A percentile compares a stretch with the other conserved stretches of the same genome.
These are phyloP conservation scores for Ormosia emarginata DNA, from an alignment of 306 rosid genomes.

Conservation along the genomic window DNA sequence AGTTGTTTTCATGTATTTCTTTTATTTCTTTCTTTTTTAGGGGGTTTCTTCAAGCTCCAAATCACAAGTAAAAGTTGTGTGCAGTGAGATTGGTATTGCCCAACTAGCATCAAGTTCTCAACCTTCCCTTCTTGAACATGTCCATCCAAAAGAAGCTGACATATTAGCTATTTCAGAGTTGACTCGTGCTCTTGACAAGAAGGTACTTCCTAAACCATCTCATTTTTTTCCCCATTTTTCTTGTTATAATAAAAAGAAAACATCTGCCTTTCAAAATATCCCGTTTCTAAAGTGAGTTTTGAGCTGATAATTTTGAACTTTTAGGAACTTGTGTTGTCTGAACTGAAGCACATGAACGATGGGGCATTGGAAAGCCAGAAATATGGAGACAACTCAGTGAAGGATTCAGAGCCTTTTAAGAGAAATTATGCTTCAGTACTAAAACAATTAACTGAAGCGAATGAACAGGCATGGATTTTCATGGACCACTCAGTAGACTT, in stretches of 20 bases:
- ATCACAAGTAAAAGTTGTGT: slow-evolving; percentile 42
- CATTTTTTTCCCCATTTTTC: neutral
- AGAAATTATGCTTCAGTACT: slow-evolving; percentile 84
- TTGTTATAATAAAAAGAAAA: neutral
- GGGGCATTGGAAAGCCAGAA: slow-evolving; percentile 65
- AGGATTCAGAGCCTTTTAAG: slow-evolving; percentile 74
- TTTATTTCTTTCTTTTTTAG: slow-evolving; percentile 22
- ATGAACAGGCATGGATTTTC: slow-evolving; percentile 63
- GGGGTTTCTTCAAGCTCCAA: slow-evolving; percentile 42
- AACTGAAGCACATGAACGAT: slow-evolving; percentile 78
- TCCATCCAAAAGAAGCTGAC: slow-evolving; percentile 76
- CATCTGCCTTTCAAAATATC: slow-evolving; percentile 9
- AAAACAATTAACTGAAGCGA: slow-evolving; percentile 73
- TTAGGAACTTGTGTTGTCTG: slow-evolving; percentile 79
- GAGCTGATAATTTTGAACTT: slow-evolving; percentile 37
- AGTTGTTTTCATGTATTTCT: neutral
- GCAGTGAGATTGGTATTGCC: slow-evolving; percentile 41
- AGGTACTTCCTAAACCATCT: slow-evolving; percentile 47
- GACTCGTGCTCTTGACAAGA: slow-evolving; percentile 79
- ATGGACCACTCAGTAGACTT: slow-evolving; percentile 15
- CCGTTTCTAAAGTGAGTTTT: slow-evolving; percentile 12
- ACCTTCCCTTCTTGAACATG: slow-evolving; percentile 46
- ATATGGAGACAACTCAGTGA: slow-evolving; percentile 55
- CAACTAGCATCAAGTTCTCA: slow-evolving; percentile 48
- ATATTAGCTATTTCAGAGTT: slow-evolving; percentile 72